Evolutionary conservation across 352 stramenopile genomes (phyloP).

Genomic region (Pythium vanterpoolii): DNA sequence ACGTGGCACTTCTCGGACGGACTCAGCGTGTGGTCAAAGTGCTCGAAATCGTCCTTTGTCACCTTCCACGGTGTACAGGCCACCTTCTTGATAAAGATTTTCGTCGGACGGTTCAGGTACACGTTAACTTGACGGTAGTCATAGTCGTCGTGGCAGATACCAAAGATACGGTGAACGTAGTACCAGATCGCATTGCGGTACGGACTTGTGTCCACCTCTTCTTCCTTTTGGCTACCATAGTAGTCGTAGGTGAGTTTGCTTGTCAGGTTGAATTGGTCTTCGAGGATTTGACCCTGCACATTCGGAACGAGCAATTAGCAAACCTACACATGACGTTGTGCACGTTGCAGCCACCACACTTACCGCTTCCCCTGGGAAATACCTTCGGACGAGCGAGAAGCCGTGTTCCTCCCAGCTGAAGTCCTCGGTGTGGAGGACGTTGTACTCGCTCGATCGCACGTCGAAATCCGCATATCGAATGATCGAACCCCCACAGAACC

Average conservation of each 20-base stretch:
- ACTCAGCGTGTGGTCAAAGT: slow-evolving; percentile 79
- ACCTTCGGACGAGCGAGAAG: slow-evolving; percentile 81
- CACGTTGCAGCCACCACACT: not conserved
- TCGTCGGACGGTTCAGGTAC: slow-evolving; percentile 79
- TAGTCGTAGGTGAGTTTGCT: slow-evolving; percentile 84
- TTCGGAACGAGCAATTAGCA: not conserved
- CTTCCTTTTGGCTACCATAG: slow-evolving; percentile 56
- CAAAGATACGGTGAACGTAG: slow-evolving; percentile 86
- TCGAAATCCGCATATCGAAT: slow-evolving; percentile 85
- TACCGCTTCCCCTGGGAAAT: slow-evolving; percentile 71
- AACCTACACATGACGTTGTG: not conserved
- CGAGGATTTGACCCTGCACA: slow-evolving; percentile 62
- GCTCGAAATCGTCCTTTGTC: slow-evolving; percentile 71
- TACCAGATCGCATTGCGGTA: slow-evolving; percentile 87
- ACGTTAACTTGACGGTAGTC: slow-evolving; percentile 84
- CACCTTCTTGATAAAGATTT: slow-evolving; percentile 87
- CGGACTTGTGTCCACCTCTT: slow-evolving; percentile 69
- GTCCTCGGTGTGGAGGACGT: slow-evolving; percentile 84
- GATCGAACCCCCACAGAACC: slow-evolving; percentile 78
- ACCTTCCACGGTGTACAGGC: slow-evolving; percentile 85
- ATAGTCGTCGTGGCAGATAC: slow-evolving; percentile 88
- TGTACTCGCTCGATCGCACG: slow-evolving; percentile 71
- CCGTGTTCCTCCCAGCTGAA: slow-evolving; percentile 89
- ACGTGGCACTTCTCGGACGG: slow-evolving; percentile 85
- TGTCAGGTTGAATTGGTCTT: slow-evolving; percentile 86